Conservation (phyloP, 768 basidiomycete species). For the Suillus placidus region DNA sequence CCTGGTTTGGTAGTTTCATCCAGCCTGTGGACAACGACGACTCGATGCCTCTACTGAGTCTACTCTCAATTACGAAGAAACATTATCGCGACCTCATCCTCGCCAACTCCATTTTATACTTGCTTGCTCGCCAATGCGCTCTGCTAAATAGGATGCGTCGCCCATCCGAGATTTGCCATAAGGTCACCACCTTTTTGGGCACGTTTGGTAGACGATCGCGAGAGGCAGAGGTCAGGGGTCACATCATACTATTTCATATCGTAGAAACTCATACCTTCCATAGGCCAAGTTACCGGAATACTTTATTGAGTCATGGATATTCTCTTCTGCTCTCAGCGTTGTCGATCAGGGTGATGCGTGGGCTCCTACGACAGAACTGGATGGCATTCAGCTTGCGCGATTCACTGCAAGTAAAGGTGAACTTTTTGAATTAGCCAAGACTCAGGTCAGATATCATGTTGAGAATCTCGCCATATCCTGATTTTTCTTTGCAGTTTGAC, state of each 20-base stretch:
- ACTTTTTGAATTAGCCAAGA: constrained; percentile 82
- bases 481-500: constrained; percentile 63
- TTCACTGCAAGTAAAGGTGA: constrained; percentile 84
- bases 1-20: constrained; percentile 91
- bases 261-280: constrained; percentile 23
- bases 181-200: constrained; percentile 73
- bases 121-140: constrained; percentile 83
- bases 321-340: constrained; percentile 83
- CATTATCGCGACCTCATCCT: constrained; percentile 89
- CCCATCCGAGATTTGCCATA: constrained; percentile 69
- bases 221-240: constrained; percentile 64
- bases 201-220: constrained; percentile 75
- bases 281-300: constrained; percentile 59
- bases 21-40: constrained; percentile 73
- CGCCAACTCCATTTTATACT: constrained; percentile 87
- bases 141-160: constrained; percentile 72
- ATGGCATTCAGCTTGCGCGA: constrained; percentile 47
- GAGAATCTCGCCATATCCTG: neutral
- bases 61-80: constrained; percentile 80
- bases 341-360: constrained; percentile 80
- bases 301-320: constrained; percentile 93
- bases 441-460: constrained; percentile 60
- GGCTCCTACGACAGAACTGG: constrained; percentile 50
- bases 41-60: constrained; percentile 67
- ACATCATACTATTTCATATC: constrained; percentile 8